These are phyloP conservation scores for Sporothrix phasma DNA, from an alignment of 2,329 filamentous ascomycete species.

Conservation along the genomic window DNA sequence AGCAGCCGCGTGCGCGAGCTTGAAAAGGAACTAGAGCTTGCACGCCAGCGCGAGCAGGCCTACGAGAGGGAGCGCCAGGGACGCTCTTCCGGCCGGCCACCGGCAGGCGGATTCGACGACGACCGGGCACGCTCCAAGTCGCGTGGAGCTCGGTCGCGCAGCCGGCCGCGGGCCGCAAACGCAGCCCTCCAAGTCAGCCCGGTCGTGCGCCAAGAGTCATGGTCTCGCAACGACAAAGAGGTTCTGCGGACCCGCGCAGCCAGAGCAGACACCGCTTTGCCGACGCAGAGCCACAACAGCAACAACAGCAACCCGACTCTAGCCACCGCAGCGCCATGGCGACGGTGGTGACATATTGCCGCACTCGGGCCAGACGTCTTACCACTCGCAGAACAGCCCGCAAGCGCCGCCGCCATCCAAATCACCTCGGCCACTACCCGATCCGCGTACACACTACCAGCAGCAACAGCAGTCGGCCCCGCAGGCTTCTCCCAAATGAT, in stretches of 20 bases:
- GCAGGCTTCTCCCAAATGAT: constrained; percentile 19
- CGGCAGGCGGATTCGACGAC: constrained; percentile 17
- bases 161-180: constrained; percentile 18
- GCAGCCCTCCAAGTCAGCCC: constrained; percentile 17
- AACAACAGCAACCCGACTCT: neutral
- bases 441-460: constrained; percentile 23
- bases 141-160: constrained; percentile 18
- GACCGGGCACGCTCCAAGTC: constrained; percentile 18
- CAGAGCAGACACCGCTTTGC: constrained; percentile 26
- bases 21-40: constrained; percentile 58
- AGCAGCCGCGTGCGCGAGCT: constrained; percentile 66
- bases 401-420: constrained; percentile 22
- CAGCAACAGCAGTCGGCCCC: constrained; percentile 1
- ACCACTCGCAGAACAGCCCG: constrained; percentile 11
- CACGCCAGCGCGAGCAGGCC: constrained; percentile 53
- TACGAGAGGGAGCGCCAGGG: constrained; percentile 48
- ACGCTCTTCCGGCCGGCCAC: constrained; percentile 33
- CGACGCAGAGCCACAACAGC: constrained; percentile 13
- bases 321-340: neutral
- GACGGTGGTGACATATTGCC: constrained; percentile 11
- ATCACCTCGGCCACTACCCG: constrained; percentile 33
- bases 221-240: constrained; percentile 54
- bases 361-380: neutral
- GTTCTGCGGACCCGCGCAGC: constrained; percentile 48
- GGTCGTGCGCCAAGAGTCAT: constrained; percentile 52